Percentiles rank a stretch among this genome's conserved stretches.
phyloP scores from a whole-genome alignment of 331 rosid genomes.

The Spiraea crenata region DNA sequence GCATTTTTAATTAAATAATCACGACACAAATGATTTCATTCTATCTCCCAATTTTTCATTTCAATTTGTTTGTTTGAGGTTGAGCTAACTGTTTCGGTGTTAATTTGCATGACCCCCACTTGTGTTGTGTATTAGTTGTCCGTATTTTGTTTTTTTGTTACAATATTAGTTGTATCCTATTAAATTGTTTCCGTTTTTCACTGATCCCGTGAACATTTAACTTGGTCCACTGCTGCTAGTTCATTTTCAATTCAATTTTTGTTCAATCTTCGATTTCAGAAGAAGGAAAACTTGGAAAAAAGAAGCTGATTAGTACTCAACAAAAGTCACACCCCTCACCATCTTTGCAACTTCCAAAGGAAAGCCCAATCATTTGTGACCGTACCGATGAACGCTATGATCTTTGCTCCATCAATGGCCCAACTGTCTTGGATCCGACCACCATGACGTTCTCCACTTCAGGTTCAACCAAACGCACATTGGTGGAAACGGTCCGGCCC shows the following conservation, averaged over 20 bases:
- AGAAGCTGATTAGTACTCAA: neutral
- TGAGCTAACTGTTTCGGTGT: neutral
- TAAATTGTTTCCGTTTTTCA: too few relatives aligned
- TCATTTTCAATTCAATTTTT: too few relatives aligned
- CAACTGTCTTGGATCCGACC: constrained; percentile 30
- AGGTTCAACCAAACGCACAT: neutral
- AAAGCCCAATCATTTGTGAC: constrained; percentile 17
- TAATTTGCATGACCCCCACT: neutral
- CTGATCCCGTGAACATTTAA: too few relatives aligned
- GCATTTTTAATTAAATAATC: too few relatives aligned
- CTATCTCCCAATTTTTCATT: neutral
- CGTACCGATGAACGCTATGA: constrained; percentile 23
- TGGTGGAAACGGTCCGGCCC: constrained; percentile 26
- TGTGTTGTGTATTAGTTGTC: neutral
- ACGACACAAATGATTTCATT: neutral
- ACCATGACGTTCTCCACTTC: constrained; percentile 16
- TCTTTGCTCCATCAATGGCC: constrained; percentile 30
- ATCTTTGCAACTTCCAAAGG: neutral
- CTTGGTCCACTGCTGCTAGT: too few relatives aligned
- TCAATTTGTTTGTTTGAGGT: neutral
- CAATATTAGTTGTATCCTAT: too few relatives aligned
- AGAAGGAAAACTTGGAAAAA: neutral
- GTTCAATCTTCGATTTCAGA: neutral
- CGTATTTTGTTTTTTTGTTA: too few relatives aligned
- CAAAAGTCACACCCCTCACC: neutral